Evolutionary conservation across 805 yeast species (phyloP).

Genomic region (Kuraishia molischiana): DNA sequence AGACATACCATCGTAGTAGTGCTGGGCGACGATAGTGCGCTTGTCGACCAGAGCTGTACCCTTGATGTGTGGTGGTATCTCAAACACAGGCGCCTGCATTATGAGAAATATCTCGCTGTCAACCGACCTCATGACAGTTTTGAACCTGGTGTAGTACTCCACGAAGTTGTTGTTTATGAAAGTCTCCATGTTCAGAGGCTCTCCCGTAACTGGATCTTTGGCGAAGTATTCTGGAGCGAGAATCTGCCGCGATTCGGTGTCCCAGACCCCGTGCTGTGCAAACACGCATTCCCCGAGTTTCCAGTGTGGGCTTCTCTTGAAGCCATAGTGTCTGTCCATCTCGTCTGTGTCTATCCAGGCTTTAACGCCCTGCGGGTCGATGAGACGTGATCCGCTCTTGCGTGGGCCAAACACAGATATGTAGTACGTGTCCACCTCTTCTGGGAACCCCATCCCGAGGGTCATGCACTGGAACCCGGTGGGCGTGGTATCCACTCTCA

Average conservation of each 20-base stretch:
- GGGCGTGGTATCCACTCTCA: slow-evolving; percentile 76
- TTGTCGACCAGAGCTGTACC: slow-evolving; percentile 45
- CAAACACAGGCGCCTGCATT: slow-evolving; percentile 76
- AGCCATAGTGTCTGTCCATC: slow-evolving; percentile 58
- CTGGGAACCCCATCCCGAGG: slow-evolving; percentile 70
- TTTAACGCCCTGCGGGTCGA: slow-evolving; percentile 57
- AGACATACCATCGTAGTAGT: slow-evolving; percentile 92
- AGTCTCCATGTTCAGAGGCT: slow-evolving; percentile 32
- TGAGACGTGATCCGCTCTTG: slow-evolving; percentile 40
- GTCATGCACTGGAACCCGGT: slow-evolving; percentile 65
- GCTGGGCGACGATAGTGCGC: slow-evolving; percentile 72
- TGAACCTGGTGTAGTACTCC: slow-evolving; percentile 45
- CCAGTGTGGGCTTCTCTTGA: slow-evolving; percentile 61
- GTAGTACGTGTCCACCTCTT: slow-evolving; percentile 58
- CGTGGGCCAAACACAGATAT: slow-evolving; percentile 73
- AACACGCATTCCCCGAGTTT: slow-evolving; percentile 66
- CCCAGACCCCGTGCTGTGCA: slow-evolving; percentile 79
- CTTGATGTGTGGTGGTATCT: slow-evolving; percentile 59
- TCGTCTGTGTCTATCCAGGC: slow-evolving; percentile 60
- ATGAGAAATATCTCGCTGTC: slow-evolving; percentile 43
- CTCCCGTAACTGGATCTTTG: slow-evolving; percentile 26
- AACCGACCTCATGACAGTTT: slow-evolving; percentile 34
- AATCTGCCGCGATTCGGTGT: slow-evolving; percentile 26
- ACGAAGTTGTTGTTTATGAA: slow-evolving; percentile 58
- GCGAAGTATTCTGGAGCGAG: slow-evolving; percentile 43